Percentiles rank a stretch among this genome's conserved stretches.
Conservation (phyloP, 257 asterid genomes). For the Solanum habrochaites region DNA sequence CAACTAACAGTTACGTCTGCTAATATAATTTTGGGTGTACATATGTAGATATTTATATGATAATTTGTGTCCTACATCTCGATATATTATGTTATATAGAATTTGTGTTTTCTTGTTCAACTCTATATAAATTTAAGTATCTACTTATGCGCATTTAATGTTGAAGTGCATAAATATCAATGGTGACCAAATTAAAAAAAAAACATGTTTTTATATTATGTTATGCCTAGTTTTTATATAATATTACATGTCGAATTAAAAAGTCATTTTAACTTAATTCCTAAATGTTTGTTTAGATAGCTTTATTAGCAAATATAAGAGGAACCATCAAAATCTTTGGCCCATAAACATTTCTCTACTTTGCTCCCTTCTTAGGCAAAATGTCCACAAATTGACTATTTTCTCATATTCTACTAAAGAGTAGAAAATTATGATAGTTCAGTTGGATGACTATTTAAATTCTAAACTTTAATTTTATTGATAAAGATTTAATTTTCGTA, state of each 20-base stretch:
- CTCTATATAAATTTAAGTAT: no score
- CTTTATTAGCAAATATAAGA: background rate
- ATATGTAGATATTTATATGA: background rate
- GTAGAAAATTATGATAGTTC: background rate
- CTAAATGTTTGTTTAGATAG: background rate
- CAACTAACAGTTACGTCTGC: no score
- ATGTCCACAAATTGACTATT: background rate
- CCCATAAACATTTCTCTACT: background rate
- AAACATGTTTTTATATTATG: no score
- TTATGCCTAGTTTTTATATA: background rate
- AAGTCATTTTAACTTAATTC: background rate
- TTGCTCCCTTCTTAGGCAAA: background rate
- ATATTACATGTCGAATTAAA: background rate
- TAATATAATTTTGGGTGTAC: background rate
- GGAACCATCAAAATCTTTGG: background rate
- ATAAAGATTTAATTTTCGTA: no score
- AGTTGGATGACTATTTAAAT: background rate
- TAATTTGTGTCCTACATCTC: background rate
- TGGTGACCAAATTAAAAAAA: no score
- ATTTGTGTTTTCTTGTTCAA: background rate
- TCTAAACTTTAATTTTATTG: background rate
- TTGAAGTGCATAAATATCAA: rapidly evolving
- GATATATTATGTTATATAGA: no score
- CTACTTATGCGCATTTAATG: no score
- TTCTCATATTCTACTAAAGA: background rate